Conservation (phyloP, 2,329 filamentous ascomycete species). For the Penicillium aurantiogriseum region DNA sequence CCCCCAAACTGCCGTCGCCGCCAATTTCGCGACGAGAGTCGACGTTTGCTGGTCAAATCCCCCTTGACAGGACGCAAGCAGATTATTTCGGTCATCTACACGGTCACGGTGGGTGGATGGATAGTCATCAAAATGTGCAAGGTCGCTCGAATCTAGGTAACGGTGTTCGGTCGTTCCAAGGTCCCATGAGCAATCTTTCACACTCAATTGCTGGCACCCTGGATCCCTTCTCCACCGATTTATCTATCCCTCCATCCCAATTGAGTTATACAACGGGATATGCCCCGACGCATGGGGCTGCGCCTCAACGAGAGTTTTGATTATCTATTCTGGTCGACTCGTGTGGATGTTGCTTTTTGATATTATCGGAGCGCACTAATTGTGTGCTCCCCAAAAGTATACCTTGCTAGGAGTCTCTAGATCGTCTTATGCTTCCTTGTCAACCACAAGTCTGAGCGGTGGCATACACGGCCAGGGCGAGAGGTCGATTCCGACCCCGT, state of each 20-base stretch:
- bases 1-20: constrained; percentile 39
- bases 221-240: constrained; percentile 31
- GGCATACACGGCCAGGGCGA: background rate
- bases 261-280: constrained; percentile 32
- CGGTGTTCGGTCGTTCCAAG: constrained; percentile 25
- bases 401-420: background rate
- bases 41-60: constrained; percentile 27
- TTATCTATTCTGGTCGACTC: background rate
- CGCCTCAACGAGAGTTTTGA: constrained; percentile 33
- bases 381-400: constrained; percentile 7
- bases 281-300: constrained; percentile 24
- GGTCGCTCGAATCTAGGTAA: constrained; percentile 22
- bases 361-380: background rate
- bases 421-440: background rate
- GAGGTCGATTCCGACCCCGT: background rate
- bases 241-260: constrained; percentile 32
- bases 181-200: constrained; percentile 23
- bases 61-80: constrained; percentile 29
- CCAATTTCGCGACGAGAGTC: constrained; percentile 39
- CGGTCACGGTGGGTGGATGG: constrained; percentile 31
- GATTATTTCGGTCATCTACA: constrained; percentile 32
- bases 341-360: background rate
- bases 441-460: background rate
- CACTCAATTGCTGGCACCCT: constrained; percentile 29
- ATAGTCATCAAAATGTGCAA: constrained; percentile 27